These are phyloP conservation scores for Eragrostis curvula DNA, from an alignment of 176 grass and related monocot species.

Conservation along the genomic window DNA sequence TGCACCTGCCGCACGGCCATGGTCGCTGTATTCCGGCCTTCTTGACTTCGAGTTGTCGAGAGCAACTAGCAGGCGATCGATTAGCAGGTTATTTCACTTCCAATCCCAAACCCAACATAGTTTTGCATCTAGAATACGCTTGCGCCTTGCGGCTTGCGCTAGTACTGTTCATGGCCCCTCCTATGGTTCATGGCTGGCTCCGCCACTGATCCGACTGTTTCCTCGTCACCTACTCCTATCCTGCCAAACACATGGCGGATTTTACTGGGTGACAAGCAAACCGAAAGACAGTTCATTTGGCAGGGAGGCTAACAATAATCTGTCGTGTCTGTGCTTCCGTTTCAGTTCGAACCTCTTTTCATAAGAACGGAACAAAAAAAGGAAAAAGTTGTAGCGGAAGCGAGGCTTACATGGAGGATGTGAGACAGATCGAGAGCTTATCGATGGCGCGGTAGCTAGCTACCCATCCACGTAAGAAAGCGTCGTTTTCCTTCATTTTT, in stretches of 20 bases:
- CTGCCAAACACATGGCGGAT: constrained; percentile 6
- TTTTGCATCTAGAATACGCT: no score
- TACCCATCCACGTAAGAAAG: neutral
- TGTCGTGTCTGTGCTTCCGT: neutral
- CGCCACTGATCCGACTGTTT: neutral
- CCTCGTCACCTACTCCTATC: neutral
- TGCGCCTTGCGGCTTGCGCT: no score
- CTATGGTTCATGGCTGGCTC: no score
- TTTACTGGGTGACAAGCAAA: neutral
- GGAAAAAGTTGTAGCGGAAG: neutral
- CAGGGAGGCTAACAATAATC: constrained; percentile 1
- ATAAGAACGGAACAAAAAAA: neutral
- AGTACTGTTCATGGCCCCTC: no score
- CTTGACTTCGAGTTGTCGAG: no score
- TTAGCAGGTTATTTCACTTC: no score
- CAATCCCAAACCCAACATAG: no score
- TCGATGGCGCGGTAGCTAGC: neutral
- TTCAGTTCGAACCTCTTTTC: neutral
- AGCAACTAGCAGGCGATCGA: no score
- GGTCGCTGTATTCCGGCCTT: no score
- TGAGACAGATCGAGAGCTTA: neutral
- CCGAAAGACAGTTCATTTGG: constrained; percentile 2
- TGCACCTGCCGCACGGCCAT: no score
- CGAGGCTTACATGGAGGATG: neutral
- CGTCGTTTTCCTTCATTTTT: neutral